These are phyloP conservation scores for Coelastrella sp. DNA, from an alignment of 139 green algal genomes.

Conservation along the genomic window DNA sequence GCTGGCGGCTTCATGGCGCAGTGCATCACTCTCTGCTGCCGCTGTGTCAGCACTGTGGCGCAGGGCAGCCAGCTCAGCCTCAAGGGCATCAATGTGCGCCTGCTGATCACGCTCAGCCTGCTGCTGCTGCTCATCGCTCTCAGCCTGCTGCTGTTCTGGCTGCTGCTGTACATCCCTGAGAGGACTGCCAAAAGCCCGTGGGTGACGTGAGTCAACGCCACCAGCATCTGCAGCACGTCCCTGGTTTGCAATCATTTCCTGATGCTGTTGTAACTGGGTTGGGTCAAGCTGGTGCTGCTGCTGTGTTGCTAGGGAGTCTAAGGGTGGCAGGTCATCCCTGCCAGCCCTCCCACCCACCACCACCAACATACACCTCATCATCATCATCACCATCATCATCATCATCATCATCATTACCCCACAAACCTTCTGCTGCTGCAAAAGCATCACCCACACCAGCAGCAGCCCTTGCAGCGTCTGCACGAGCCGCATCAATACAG, in stretches of 20 bases:
- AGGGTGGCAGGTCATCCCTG: slow-evolving; percentile 12
- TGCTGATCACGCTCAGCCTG: not conserved
- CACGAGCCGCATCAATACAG: slow-evolving; percentile 10
- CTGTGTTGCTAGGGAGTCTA: not conserved
- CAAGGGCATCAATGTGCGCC: not conserved
- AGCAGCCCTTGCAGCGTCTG: slow-evolving; percentile 1
- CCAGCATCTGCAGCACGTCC: not conserved
- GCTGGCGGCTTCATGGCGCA: not conserved
- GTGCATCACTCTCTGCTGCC: not conserved
- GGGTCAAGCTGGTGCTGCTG: slow-evolving; percentile 21
- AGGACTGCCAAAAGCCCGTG: not conserved
- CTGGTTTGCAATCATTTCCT: not conserved
- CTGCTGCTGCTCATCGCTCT: not conserved
- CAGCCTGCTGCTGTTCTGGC: slow-evolving; percentile 27
- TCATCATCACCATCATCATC: not conserved
- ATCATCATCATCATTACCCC: too few relatives aligned
- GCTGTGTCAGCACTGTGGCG: not conserved
- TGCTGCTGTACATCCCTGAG: not conserved
- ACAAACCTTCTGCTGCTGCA: not conserved
- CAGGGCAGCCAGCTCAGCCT: slow-evolving; percentile 23
- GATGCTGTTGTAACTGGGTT: not conserved
- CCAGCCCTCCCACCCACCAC: slow-evolving; percentile 18
- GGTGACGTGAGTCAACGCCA: not conserved
- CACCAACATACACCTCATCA: not conserved
- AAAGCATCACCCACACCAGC: slow-evolving; percentile 6